Base-by-base conservation (phyloP, 305 asterid genomes). In the Vinca major region DNA sequence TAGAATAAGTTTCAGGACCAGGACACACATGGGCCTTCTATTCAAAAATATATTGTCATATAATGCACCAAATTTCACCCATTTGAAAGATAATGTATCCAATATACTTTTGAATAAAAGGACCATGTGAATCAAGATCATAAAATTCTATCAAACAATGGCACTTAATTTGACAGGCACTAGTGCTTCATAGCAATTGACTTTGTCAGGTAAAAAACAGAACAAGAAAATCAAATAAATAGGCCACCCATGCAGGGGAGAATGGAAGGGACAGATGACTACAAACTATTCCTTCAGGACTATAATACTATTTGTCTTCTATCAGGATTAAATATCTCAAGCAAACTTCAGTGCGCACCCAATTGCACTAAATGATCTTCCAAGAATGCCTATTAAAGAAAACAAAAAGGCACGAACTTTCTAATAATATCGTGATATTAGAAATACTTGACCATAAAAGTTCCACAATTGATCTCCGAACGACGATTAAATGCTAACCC, bases 11-110 rank as follows among this genome's bases (percentile, higher is more conserved):
- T 73, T 21, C 55, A 26, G 7, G 51, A 70, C 17, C 8, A 14
- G 21, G 49, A 76, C 74, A 76, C 80, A 74, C 78, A 76, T 69
- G 76, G 43, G 64, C 65, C 83, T 76, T 81, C 70, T 78, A 79
- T 74, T 76, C 85, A 81, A 81, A 81, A 76, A 79, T 40, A 74
- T 74, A 73, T 41, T 64, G 9, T 1, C 14, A 44, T 41, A 58
- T 39, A 2, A 39, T 48, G 19, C 39, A 37, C 1, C 33, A 26
- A 26, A 26, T 26, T 26, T 26, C 33, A 26, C 33, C 1, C 33
- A 26, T 26, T 26, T 26, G 33, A 26, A 26, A 26, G 33, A 26
- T 26, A 26, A 26, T 26, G 33, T 26, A 26, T 26, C 58, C 8
- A 60, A 78, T 60, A 77, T 68, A 71, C 58, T 79, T 79, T 66